phyloP scores from a whole-genome alignment of 768 basidiomycete species.

The Lentinula lateritia region DNA sequence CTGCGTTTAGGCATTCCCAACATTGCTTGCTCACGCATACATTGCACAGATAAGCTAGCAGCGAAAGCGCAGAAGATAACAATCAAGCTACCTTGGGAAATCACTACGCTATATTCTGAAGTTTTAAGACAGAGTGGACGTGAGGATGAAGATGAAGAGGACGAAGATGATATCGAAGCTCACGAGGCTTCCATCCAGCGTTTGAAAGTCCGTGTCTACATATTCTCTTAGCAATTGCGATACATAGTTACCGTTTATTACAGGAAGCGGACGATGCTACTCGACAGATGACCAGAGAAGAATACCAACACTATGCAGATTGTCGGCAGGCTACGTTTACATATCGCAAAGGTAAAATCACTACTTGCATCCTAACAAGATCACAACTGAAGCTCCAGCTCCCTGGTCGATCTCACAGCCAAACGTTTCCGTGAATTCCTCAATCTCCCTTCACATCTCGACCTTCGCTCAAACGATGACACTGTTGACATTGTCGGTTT shows the following conservation, averaged over 20 bases:
- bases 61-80: constrained; percentile 89
- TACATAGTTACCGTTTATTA: not conserved
- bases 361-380: not conserved
- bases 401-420: constrained; percentile 34
- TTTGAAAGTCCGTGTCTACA: constrained; percentile 46
- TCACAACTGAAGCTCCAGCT: not conserved
- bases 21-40: not conserved
- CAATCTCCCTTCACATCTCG: constrained; percentile 80
- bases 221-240: not conserved
- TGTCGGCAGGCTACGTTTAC: constrained; percentile 97
- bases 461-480: constrained; percentile 88
- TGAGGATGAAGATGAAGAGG: constrained; percentile 91
- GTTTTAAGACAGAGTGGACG: constrained; percentile 69
- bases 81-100: constrained; percentile 95
- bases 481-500: constrained; percentile 96
- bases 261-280: constrained; percentile 95
- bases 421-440: constrained; percentile 95
- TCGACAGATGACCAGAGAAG: constrained; percentile 92
- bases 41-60: constrained; percentile 57
- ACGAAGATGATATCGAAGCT: constrained; percentile 94
- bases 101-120: constrained; percentile 87
- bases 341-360: constrained; percentile 81
- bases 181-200: constrained; percentile 91
- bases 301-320: constrained; percentile 95
- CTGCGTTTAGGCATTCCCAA: not conserved